phyloP scores from a whole-genome alignment of 495 filamentous ascomycete species.

The Neurospora pannonica region DNA sequence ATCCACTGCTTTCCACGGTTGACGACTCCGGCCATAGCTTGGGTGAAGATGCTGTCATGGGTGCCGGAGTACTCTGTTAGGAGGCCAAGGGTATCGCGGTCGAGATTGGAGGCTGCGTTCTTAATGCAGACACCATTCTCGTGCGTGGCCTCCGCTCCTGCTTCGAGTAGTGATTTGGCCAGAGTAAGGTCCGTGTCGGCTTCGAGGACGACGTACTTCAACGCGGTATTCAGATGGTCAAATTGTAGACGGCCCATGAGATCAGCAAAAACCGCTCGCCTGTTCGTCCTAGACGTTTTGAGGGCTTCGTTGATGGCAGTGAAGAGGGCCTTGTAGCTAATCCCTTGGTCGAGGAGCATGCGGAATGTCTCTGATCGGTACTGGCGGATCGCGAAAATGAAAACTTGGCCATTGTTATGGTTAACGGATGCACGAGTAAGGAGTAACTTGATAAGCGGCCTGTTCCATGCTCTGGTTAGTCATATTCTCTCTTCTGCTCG shows the following conservation, averaged over 20 bases:
- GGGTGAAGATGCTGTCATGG: constrained; percentile 10
- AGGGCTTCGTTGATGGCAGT: constrained; percentile 18
- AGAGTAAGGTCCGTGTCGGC: constrained; percentile 13
- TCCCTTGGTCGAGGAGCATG: constrained; percentile 18
- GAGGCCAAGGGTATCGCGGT: constrained; percentile 11
- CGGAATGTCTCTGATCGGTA: constrained; percentile 15
- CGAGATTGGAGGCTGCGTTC: constrained; percentile 18
- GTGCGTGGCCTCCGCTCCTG: constrained; percentile 16
- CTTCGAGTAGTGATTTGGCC: constrained; percentile 11
- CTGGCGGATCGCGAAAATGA: constrained; percentile 19
- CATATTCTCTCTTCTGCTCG: background rate
- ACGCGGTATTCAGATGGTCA: constrained; percentile 21
- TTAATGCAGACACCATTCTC: constrained; percentile 22
- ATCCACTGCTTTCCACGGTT: constrained; percentile 20
- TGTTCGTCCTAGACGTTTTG: background rate
- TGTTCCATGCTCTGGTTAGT: background rate
- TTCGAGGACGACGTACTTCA: constrained; percentile 19
- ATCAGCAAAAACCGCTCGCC: constrained; percentile 9
- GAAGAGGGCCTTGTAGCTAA: constrained; percentile 17
- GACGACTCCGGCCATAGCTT: constrained; percentile 13
- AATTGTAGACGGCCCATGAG: constrained; percentile 11
- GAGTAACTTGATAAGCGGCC: constrained; percentile 12
- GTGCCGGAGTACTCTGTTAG: constrained; percentile 9
- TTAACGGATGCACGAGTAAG: constrained; percentile 18
- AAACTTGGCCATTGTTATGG: constrained; percentile 24